Base-by-base conservation (phyloP, 1,284 basidiomycete species). In the Limonomyces culmigenus region DNA sequence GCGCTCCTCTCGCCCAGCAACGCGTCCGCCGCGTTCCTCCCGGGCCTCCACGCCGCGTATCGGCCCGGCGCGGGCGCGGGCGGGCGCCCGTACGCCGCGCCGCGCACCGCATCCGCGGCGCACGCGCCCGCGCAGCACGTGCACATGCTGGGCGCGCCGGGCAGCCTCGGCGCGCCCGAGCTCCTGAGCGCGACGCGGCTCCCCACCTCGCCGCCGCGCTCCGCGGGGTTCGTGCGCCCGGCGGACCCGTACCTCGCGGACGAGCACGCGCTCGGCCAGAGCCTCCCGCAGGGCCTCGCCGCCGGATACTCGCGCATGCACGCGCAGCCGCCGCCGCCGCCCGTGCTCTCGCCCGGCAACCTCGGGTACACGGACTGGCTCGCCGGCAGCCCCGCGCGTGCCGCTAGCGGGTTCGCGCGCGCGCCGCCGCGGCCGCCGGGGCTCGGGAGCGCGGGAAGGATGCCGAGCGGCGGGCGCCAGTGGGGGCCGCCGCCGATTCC, bases 291-390 rank as follows among this genome's bases (percentile, higher is more conserved):
- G 42, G 85, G 85, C 25, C 62, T 89, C 17, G 85, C 85, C 0
- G 85, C 85, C 0, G 86, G 86, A 2, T 76, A 85, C 50, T 86
- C 81, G 32, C 65, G 85, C 32, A 76, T 89, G 41, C 85, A 89
- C 46, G 74, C 84, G 1, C 53, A 74, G 16, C 76, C 73, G 0
- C 67, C 67, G 13, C 52, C 59, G 38, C 48, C 52, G 45, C 40
- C 56, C 46, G 44, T 67, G 49, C 47, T 65, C 1, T 58, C 65
- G 1, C 62, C 63, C 1, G 56, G 56, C 2, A 51, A 57, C 2
- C 8, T 32, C 8, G 47, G 48, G 15, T 49, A 49, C 25, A 39
- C 41, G 17, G 54, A 54, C 21, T 55, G 51, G 57, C 31, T n/a
- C 15, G 31, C 23, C 23, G n/a, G n/a, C n/a, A n/a, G n/a, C n/a